Percentiles rank a stretch among this genome's conserved stretches.
Evolutionary conservation across 2,329 filamentous ascomycete genomes (phyloP).

Genomic region (Xylariales sp.): DNA sequence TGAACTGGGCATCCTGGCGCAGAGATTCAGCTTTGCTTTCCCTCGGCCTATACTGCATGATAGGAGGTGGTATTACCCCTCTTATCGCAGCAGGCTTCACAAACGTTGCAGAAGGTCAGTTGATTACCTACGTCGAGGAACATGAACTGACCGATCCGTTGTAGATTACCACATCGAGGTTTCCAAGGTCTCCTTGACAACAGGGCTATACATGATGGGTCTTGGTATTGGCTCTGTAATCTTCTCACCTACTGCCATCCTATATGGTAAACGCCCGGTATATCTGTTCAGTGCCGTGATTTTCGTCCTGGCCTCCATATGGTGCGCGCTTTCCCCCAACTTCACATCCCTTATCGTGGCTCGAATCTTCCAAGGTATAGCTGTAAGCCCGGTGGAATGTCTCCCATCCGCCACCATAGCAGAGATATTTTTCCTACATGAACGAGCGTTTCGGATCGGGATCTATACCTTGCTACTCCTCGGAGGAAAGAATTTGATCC

Average conservation of each 20-base stretch:
- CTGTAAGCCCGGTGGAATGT: conserved; percentile 86
- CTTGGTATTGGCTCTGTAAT: conserved; percentile 80
- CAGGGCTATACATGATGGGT: conserved; percentile 91
- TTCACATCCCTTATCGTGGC: conserved; percentile 77
- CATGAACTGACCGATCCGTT: conserved; percentile 11
- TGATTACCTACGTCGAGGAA: not conserved
- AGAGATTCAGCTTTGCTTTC: conserved; percentile 76
- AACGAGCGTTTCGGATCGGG: conserved; percentile 86
- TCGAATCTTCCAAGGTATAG: conserved; percentile 80
- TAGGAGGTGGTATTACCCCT: conserved; percentile 89
- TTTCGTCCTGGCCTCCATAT: conserved; percentile 73
- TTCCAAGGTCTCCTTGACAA: conserved; percentile 76
- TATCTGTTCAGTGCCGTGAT: conserved; percentile 74
- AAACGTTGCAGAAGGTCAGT: conserved; percentile 62
- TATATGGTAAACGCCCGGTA: conserved; percentile 86
- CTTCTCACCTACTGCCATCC: conserved; percentile 83
- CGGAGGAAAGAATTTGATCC: conserved; percentile 86
- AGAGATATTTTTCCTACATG: conserved; percentile 94
- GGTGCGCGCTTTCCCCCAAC: conserved; percentile 80
- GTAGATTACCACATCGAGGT: conserved; percentile 58
- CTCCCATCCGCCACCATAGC: conserved; percentile 90
- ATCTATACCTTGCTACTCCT: conserved; percentile 88
- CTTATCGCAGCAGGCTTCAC: conserved; percentile 86
- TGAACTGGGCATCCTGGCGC: conserved; percentile 85
- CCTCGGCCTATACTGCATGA: conserved; percentile 86